Evolutionary conservation across 352 stramenopile species (phyloP).

Genomic region (Pythium oligandrum): DNA sequence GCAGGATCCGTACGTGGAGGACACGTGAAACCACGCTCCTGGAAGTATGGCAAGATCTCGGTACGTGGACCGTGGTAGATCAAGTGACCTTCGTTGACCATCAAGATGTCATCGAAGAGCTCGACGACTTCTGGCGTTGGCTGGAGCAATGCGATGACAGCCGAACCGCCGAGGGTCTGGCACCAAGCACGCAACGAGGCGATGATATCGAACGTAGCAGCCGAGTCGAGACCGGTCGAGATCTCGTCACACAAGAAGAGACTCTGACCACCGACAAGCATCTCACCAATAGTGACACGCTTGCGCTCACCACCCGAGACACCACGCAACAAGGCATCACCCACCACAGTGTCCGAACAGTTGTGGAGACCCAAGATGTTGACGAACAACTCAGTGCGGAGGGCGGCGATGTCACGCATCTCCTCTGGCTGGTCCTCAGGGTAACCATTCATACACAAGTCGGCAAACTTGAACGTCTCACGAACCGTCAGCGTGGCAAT

Average conservation of each 20-base stretch:
- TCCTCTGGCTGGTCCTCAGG: slow-evolving; percentile 66
- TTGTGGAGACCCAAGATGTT: slow-evolving; percentile 78
- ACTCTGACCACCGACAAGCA: slow-evolving; percentile 70
- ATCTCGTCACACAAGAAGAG: slow-evolving; percentile 91
- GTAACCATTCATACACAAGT: slow-evolving; percentile 79
- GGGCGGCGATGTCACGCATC: slow-evolving; percentile 58
- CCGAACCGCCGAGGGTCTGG: slow-evolving; percentile 25
- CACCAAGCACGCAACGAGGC: slow-evolving; percentile 39
- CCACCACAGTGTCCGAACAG: slow-evolving; percentile 91
- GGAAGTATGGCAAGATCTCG: slow-evolving; percentile 83
- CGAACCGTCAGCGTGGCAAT: slow-evolving; percentile 89
- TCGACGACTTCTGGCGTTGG: slow-evolving; percentile 90
- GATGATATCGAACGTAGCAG: slow-evolving; percentile 92
- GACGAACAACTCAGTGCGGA: slow-evolving; percentile 72
- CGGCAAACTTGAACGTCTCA: slow-evolving; percentile 94
- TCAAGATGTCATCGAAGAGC: slow-evolving; percentile 94
- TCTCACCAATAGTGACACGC: slow-evolving; percentile 90
- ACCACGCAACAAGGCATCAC: slow-evolving; percentile 82
- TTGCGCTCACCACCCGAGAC: slow-evolving; percentile 85
- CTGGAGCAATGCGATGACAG: slow-evolving; percentile 44
- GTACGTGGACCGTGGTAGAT: slow-evolving; percentile 89
- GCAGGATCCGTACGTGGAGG: slow-evolving; percentile 54
- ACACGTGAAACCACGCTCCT: slow-evolving; percentile 63
- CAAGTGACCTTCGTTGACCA: slow-evolving; percentile 91
- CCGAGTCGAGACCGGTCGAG: slow-evolving; percentile 89